Percentiles rank a stretch among this genome's conserved stretches.
phyloP scores from a whole-genome alignment of 257 asterid species.

The Cordia subcordata region DNA sequence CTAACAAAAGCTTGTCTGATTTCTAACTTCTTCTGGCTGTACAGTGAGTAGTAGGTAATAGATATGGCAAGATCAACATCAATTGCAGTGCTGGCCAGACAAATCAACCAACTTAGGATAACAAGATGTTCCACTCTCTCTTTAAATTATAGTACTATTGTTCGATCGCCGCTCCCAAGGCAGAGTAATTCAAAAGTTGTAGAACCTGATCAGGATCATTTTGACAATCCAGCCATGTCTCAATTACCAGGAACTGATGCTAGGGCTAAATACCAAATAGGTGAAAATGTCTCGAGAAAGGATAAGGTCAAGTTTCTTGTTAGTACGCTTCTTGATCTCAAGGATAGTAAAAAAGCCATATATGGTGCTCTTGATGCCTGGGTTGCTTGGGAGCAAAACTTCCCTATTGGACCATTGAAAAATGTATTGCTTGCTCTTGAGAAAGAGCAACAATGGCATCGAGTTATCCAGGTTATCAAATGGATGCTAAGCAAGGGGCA shows the following conservation, averaged over 20 bases:
- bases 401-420: constrained; percentile 74
- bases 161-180: constrained; percentile 18
- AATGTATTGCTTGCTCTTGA: constrained; percentile 54
- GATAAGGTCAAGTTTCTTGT: constrained; percentile 59
- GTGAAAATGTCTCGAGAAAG: constrained; percentile 64
- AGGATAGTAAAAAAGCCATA: constrained; percentile 55
- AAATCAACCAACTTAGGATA: constrained; percentile 26
- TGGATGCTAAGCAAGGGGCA: constrained; percentile 98
- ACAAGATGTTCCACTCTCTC: constrained; percentile 27
- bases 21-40: not conserved
- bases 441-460: constrained; percentile 86
- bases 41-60: constrained; percentile 9
- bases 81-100: constrained; percentile 34
- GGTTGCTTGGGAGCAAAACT: constrained; percentile 84
- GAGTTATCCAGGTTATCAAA: constrained; percentile 72
- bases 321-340: constrained; percentile 47
- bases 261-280: constrained; percentile 37
- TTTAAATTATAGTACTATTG: constrained; percentile 25
- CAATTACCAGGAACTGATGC: constrained; percentile 14
- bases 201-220: constrained; percentile 16
- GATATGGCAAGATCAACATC: constrained; percentile 35
- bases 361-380: constrained; percentile 83
- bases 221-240: constrained; percentile 11
- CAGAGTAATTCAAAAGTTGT: constrained; percentile 15
- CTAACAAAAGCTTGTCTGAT: not conserved